A percentile compares a stretch with the other conserved stretches of the same genome.
Evolutionary conservation across 345 rosid genomes (phyloP).

Genomic region (thale cress (Arabidopsis thaliana)): DNA sequence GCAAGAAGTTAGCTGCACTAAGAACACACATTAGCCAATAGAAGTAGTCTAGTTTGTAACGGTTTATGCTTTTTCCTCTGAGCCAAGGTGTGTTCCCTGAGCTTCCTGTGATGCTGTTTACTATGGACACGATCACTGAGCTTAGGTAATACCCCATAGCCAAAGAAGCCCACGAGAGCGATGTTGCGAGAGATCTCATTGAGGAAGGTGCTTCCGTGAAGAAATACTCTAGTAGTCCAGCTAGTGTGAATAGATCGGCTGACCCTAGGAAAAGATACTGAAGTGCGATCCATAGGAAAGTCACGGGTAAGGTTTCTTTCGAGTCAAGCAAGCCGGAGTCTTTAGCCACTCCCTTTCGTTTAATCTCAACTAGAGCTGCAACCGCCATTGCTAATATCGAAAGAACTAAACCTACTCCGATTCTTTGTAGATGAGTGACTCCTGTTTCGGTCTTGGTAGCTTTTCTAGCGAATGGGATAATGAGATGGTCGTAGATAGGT

Average conservation of each 20-base stretch:
- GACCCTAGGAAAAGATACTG: conserved; percentile 80
- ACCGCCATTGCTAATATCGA: conserved; percentile 72
- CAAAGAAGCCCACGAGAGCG: conserved; percentile 74
- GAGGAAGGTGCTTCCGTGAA: conserved; percentile 76
- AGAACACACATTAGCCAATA: conserved; percentile 90
- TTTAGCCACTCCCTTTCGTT: conserved; percentile 65
- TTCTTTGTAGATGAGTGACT: conserved; percentile 68
- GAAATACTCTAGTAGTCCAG: conserved; percentile 78
- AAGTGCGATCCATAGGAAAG: conserved; percentile 75
- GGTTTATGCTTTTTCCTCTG: conserved; percentile 73
- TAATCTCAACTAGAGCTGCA: conserved; percentile 77
- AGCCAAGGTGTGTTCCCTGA: conserved; percentile 69
- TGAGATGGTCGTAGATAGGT: conserved; percentile 73
- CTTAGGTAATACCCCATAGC: conserved; percentile 82
- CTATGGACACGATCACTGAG: conserved; percentile 66
- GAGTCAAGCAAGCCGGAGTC: conserved; percentile 52
- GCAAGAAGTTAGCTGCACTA: conserved; percentile 72
- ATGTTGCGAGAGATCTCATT: conserved; percentile 80
- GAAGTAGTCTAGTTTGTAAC: conserved; percentile 73
- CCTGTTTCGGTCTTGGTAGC: conserved; percentile 73
- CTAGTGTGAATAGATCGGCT: conserved; percentile 82
- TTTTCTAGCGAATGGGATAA: conserved; percentile 68
- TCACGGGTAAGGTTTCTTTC: conserved; percentile 52
- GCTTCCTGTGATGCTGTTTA: conserved; percentile 57
- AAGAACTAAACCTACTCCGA: conserved; percentile 69